These are phyloP conservation scores for Trichoderma orchidacearum DNA, from an alignment of 495 filamentous ascomycete species.

Conservation along the genomic window DNA sequence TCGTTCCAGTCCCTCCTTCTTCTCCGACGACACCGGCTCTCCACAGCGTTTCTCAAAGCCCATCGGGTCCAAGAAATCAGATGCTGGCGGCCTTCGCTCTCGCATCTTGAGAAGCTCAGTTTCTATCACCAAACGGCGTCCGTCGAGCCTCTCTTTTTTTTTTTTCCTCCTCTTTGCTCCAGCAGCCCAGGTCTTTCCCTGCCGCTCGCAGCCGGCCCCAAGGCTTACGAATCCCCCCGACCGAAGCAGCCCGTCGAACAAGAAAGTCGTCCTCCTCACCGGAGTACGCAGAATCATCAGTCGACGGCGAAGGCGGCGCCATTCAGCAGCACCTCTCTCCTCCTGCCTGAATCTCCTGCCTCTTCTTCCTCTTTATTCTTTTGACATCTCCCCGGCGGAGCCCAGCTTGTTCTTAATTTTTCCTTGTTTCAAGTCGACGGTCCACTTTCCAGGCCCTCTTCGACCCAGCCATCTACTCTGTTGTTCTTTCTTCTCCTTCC, in stretches of 20 bases:
- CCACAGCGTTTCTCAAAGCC: neutral
- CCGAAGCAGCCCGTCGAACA: neutral
- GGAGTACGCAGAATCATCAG: neutral
- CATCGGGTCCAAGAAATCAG: neutral
- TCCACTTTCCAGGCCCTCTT: neutral
- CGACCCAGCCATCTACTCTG: neutral
- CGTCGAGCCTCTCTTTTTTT: neutral
- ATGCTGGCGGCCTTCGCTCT: neutral
- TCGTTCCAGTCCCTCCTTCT: constrained; percentile 3
- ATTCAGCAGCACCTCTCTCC: neutral
- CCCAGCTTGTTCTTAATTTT: neutral
- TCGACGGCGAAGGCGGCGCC: neutral
- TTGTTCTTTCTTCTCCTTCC: neutral
- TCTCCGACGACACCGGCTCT: neutral
- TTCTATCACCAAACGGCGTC: neutral
- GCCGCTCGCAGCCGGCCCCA: neutral
- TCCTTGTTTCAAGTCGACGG: neutral
- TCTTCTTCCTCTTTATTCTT: neutral
- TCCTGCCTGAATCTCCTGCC: neutral
- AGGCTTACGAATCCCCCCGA: neutral
- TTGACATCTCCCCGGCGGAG: neutral
- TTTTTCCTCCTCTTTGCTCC: too few relatives aligned
- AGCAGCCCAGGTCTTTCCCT: neutral
- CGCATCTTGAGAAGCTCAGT: neutral
- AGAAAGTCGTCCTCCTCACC: neutral